A percentile compares a stretch with the other conserved stretches of the same genome.
These are phyloP conservation scores for Leccinum aurantiacum DNA, from an alignment of 768 basidiomycete species.

Conservation along the genomic window DNA sequence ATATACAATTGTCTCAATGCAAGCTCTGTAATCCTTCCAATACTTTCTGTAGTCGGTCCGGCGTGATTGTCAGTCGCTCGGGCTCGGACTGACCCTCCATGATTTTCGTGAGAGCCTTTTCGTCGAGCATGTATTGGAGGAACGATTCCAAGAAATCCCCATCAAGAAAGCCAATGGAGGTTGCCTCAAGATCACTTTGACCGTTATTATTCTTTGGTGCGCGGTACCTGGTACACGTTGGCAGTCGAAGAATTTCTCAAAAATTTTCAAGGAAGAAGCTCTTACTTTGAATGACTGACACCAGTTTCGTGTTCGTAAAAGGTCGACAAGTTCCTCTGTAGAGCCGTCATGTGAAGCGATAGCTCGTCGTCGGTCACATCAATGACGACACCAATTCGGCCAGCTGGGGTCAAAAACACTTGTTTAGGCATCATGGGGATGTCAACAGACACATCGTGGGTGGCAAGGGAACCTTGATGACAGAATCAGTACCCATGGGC, in stretches of 20 bases:
- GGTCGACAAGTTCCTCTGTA: slow-evolving; percentile 74
- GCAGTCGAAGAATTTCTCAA: neutral
- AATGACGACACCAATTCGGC: slow-evolving; percentile 72
- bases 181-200: slow-evolving; percentile 53
- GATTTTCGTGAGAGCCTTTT: slow-evolving; percentile 48
- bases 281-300: slow-evolving; percentile 60
- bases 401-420: slow-evolving; percentile 75
- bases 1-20: slow-evolving; percentile 40
- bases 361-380: slow-evolving; percentile 53
- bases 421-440: slow-evolving; percentile 53
- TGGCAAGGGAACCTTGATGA: slow-evolving; percentile 53
- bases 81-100: slow-evolving; percentile 57
- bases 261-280: neutral
- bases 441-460: slow-evolving; percentile 43
- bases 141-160: slow-evolving; percentile 82
- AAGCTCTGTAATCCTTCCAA: slow-evolving; percentile 54
- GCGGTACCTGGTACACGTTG: slow-evolving; percentile 53
- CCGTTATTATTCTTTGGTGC: slow-evolving; percentile 60
- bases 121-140: slow-evolving; percentile 42
- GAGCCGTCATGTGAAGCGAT: slow-evolving; percentile 58
- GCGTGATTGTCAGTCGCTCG: slow-evolving; percentile 52
- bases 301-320: slow-evolving; percentile 54
- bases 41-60: slow-evolving; percentile 36
- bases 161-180: slow-evolving; percentile 79
- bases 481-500: slow-evolving; percentile 1